Base-by-base conservation (phyloP, 129 eudicot species). In the Calendula officinalis region DNA sequence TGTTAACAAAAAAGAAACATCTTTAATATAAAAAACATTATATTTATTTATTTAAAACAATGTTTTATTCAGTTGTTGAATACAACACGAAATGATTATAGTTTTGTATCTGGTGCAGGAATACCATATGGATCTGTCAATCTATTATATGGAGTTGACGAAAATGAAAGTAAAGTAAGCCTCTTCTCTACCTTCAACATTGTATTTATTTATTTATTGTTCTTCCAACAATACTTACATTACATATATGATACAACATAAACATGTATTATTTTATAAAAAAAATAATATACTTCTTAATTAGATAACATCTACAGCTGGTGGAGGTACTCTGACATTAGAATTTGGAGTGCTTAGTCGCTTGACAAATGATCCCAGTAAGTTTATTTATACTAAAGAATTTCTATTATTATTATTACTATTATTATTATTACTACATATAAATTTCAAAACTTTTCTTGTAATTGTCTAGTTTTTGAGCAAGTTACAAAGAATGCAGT, bases 341-440 rank as follows among this genome's bases (percentile, higher is more conserved):
- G 99, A 92, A 72, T 92, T 92, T 68, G 99, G 99, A 59, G 86
- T 92, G 72, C 89, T 92, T 56, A 92, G 99, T 77, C 96, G 95
- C 54, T 72, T 92, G 68, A 92, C 96, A 59, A 80, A 85, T 85
- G 86, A 92, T 80, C 96, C 96, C 13, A 77, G 99, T 92, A 81
- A 80, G 95, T 71, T 48, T 7, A 50, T 60, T 15, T 45, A 45
- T 50, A 50, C n/a, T 3, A 50, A 15, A 50, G 17, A 7, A 50
- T 50, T 50, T 50, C 1, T 22, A 22, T 22, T 22, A 22, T 22
- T 22, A 22, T 22, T 22, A 22, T 1, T 22, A 22, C 2, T 52
- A 17, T 54, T 27, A 4, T 53, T 53, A 10, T 54, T 10, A 46
- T 46, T 8, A 59, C 51, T 33, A 15, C 33, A 41, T 27, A 22